A percentile compares a stretch with the other conserved stretches of the same genome.
These are phyloP conservation scores for Durotheca rogersii DNA, from an alignment of 495 filamentous ascomycete genomes.

Conservation along the genomic window DNA sequence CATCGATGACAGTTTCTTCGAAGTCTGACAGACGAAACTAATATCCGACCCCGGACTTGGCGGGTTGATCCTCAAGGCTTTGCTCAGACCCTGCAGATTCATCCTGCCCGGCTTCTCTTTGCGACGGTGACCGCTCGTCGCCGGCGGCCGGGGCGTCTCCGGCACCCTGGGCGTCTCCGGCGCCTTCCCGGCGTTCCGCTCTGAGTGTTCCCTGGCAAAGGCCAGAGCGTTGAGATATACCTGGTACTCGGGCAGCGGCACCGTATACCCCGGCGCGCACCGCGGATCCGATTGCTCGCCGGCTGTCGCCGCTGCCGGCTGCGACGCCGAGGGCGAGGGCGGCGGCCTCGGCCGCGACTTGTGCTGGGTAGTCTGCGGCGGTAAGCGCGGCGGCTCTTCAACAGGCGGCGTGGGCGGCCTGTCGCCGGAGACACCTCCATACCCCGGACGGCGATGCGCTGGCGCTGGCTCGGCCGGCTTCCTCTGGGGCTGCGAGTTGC, in stretches of 20 bases:
- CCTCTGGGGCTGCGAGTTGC: neutral
- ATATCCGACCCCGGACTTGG: constrained; percentile 1
- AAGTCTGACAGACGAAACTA: constrained; percentile 17
- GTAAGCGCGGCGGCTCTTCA: neutral
- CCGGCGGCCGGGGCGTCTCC: neutral
- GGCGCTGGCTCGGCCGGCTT: constrained; percentile 8
- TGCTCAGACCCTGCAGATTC: neutral
- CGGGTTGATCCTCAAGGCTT: neutral
- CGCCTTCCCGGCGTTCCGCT: neutral
- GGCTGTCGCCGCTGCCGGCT: neutral
- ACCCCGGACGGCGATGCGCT: neutral
- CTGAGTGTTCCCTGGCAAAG: neutral
- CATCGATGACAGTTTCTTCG: constrained; percentile 1
- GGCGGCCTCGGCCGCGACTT: too few relatives aligned
- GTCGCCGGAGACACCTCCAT: neutral
- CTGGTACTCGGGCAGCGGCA: constrained; percentile 15
- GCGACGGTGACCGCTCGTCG: constrained; percentile 1
- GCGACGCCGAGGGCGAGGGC: too few relatives aligned
- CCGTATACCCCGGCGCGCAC: constrained; percentile 3
- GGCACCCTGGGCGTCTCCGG: neutral
- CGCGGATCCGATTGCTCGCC: constrained; percentile 4
- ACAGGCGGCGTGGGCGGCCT: neutral
- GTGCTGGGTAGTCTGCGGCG: too few relatives aligned
- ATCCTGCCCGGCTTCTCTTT: neutral
- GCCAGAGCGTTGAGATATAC: constrained; percentile 15